A percentile compares a stretch with the other conserved stretches of the same genome.
Conservation (phyloP, 306 rosid species). For the Purshia tridentata region DNA sequence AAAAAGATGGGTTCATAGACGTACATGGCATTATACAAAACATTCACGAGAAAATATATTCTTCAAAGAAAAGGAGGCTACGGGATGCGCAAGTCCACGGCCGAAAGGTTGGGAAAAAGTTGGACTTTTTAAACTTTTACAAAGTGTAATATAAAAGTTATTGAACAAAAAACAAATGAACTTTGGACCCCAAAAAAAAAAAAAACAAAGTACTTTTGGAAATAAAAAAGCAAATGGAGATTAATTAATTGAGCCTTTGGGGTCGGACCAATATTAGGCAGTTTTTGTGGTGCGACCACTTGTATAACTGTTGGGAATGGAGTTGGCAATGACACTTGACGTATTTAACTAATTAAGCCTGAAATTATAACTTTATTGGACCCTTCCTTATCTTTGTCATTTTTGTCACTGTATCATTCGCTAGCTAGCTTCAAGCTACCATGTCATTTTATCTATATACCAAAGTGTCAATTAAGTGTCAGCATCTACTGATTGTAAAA, state of each 20-base stretch:
- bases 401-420: background rate
- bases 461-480: background rate
- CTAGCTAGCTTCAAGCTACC: background rate
- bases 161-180: too few species aligned
- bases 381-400: too few species aligned
- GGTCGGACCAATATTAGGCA: background rate
- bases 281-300: background rate
- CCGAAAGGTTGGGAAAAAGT: slow-evolving; percentile 8
- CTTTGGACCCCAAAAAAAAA: background rate
- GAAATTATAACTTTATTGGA: background rate
- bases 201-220: background rate
- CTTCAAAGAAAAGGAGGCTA: background rate
- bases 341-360: too few species aligned
- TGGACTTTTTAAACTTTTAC: background rate
- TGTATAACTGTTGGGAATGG: background rate
- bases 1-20: background rate
- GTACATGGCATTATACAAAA: background rate
- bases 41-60: background rate
- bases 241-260: background rate
- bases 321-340: too few species aligned
- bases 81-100: background rate
- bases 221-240: too few species aligned
- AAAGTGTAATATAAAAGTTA: background rate
- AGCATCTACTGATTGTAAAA: too few species aligned
- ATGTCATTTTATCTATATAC: background rate